Evolutionary conservation across 2,329 filamentous ascomycete genomes (phyloP).

Genomic region (Blumeriella jaapii): DNA sequence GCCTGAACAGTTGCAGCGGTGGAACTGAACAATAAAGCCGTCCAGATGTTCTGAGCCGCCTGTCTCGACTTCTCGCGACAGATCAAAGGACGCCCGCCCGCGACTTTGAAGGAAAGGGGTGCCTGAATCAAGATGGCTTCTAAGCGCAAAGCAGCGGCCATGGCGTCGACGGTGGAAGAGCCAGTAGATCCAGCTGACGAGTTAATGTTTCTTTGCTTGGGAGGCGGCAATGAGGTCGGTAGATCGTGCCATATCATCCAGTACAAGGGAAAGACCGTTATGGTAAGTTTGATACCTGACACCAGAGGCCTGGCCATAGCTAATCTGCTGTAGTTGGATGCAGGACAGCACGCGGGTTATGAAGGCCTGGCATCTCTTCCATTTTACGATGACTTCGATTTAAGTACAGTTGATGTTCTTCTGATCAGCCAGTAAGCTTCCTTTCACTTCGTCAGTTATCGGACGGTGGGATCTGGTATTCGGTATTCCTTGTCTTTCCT

Average conservation of each 20-base stretch:
- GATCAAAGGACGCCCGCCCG: neutral
- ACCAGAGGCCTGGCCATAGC: neutral
- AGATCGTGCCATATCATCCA: slow-evolving; percentile 96
- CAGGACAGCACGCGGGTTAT: slow-evolving; percentile 92
- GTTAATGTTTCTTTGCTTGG: slow-evolving; percentile 84
- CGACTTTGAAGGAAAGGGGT: no score
- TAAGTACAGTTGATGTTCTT: slow-evolving; percentile 93
- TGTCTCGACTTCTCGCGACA: neutral
- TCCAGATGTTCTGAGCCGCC: no score
- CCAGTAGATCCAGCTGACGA: slow-evolving; percentile 89
- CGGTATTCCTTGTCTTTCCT: no score
- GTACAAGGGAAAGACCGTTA: slow-evolving; percentile 98
- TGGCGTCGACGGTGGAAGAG: slow-evolving; percentile 59
- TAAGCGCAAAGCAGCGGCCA: slow-evolving; percentile 76
- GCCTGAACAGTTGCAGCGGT: no score
- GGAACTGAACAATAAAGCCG: no score
- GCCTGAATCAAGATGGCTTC: slow-evolving; percentile 57
- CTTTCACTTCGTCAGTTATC: no score
- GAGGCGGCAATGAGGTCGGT: slow-evolving; percentile 94
- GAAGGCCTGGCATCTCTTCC: slow-evolving; percentile 87
- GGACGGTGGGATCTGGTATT: no score
- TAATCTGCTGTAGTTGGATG: slow-evolving; percentile 60
- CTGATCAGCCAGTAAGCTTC: slow-evolving; percentile 99
- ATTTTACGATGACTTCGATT: slow-evolving; percentile 97
- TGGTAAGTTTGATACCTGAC: slow-evolving; percentile 48